Base-by-base conservation (phyloP, 1,284 basidiomycete genomes). In the Apiotrichum mycotoxinovorans region DNA sequence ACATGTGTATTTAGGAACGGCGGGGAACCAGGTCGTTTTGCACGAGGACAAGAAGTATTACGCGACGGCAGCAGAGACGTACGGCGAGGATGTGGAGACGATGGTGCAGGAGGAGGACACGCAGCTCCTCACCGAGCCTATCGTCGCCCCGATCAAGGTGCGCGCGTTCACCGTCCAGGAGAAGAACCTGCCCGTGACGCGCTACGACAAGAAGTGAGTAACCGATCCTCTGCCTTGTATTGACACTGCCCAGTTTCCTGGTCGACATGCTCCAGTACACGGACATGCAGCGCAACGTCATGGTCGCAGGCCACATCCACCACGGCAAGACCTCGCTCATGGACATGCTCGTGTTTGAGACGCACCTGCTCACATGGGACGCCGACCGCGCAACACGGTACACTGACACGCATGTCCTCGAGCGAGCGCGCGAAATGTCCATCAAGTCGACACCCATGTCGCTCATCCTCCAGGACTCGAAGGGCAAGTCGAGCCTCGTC, bases 41-140 rank as follows among this genome's bases (percentile, higher is more conserved):
- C 95, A 98, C 70, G 96, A 98, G 75, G 90, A 98, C 80, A 98
- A 98, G 78, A 89, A 93, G 76, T 98, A 98, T 79, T 98, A 98
- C 73, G 91, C 92, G 10, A 88, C 88, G 14, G 96, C 96, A 0
- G 82, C 83, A 54, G 91, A 98, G 49, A 86, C 95, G 1, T 98
- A 98, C 73, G 96, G 95, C 10, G 82, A 85, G 45, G 95, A 88
- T 57, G 95, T 98, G 23, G 95, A 98, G 79, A 89, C 95, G 1
- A 79, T 98, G 69, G 96, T 99, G 1, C 94, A 98, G 75, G 96
- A 99, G 76, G 96, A 99, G 79, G 96, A 99, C 71, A 85, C 90
- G 4, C 96, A 99, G 75, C 92, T 91, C 10, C 82, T 99, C 9
- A 84, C 90, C 3, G 92, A 98, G 71, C 96, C 96, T 37, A 95